Base-by-base conservation (phyloP, 2,329 filamentous ascomycete genomes). In the Exophiala aquamarina region DNA sequence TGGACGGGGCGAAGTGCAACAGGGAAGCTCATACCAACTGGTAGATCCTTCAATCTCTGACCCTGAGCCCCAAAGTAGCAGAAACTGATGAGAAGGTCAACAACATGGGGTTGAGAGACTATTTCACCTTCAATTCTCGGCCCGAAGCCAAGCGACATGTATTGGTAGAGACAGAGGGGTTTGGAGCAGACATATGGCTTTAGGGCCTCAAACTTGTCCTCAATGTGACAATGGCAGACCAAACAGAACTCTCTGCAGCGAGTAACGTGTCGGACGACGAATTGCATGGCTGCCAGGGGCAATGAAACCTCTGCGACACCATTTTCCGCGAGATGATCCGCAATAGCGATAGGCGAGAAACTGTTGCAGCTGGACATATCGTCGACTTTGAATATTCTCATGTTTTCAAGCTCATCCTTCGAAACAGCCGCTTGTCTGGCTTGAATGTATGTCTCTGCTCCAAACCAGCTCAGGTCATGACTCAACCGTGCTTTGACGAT, bases 121-220 rank as follows among this genome's bases (percentile, higher is more conserved):
- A 96, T 86, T 61, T 95, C 89, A 62, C 91, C 83, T 63, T 96
- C 90, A 46, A 95, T 82, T 58, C 82, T 89, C 2, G 88, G 86
- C 0, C 90, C 91, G 60, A 95, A 84, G 0, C 89, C 89, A n/a
- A 94, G 73, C 13, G 80, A 76, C 76, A 95, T 87, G 68, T 93
- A 95, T 62, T 96, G 91, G 60, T 87, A 95, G 3, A 95, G 71
- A 60, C 91, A 96, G 3, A 96, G 73, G 1, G 77, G 73, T 10
- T 80, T 77, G 17, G 80, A 79, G 67, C 91, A 96, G 35, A 95
- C 89, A 51, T 86, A 89, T 2, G 72, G 72, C 49, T 72, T 74
- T 21, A 75, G 45, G 1, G 72, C 69, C 54, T 74, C 71, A 29
- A 92, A 83, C 0, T 80, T 77, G 2, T 75, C 75, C 1, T 78